Percentiles rank a stretch among this genome's conserved stretches.
Evolutionary conservation across 352 stramenopile genomes (phyloP).

Genomic region (Phytophthora aleatoria): DNA sequence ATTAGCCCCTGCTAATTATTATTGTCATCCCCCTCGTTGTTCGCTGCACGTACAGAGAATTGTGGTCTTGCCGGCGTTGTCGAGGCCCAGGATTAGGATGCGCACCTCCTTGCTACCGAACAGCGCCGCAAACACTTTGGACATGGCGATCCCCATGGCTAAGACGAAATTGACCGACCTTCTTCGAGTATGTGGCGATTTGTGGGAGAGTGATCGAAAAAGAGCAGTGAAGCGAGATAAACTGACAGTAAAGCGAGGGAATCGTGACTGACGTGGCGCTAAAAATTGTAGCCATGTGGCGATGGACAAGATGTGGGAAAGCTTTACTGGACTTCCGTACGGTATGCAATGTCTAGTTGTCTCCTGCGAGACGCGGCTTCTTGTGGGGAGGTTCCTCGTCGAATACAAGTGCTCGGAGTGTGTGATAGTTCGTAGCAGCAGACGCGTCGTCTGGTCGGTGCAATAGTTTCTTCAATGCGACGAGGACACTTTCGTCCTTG

Average conservation of each 20-base stretch:
- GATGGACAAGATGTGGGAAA: neutral
- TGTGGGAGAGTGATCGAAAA: conserved; percentile 25
- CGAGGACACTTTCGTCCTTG: conserved; percentile 48
- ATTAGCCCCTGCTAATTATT: conserved; percentile 9
- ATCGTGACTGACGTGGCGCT: conserved; percentile 11
- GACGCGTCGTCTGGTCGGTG: conserved; percentile 16
- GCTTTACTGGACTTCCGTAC: conserved; percentile 1
- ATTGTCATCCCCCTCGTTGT: neutral
- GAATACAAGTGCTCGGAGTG: conserved; percentile 31
- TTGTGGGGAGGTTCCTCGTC: conserved; percentile 56
- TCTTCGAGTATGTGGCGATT: conserved; percentile 22
- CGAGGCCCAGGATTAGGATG: conserved; percentile 99
- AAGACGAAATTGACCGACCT: conserved; percentile 8
- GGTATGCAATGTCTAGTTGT: conserved; percentile 24
- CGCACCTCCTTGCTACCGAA: conserved; percentile 99
- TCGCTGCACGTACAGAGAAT: conserved; percentile 94
- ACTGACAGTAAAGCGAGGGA: conserved; percentile 1
- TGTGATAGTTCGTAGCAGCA: conserved; percentile 25
- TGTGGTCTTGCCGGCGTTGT: conserved; percentile 99
- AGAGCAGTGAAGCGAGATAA: conserved; percentile 3
- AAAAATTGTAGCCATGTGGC: conserved; percentile 1
- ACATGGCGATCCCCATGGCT: conserved; percentile 98
- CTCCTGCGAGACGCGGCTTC: conserved; percentile 51
- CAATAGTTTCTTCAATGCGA: conserved; percentile 47
- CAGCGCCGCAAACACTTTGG: conserved; percentile 96